A percentile compares a stretch with the other conserved stretches of the same genome.
Evolutionary conservation across 176 grass and related monocot genomes (phyloP).

Genomic region (Panicum miliaceum): DNA sequence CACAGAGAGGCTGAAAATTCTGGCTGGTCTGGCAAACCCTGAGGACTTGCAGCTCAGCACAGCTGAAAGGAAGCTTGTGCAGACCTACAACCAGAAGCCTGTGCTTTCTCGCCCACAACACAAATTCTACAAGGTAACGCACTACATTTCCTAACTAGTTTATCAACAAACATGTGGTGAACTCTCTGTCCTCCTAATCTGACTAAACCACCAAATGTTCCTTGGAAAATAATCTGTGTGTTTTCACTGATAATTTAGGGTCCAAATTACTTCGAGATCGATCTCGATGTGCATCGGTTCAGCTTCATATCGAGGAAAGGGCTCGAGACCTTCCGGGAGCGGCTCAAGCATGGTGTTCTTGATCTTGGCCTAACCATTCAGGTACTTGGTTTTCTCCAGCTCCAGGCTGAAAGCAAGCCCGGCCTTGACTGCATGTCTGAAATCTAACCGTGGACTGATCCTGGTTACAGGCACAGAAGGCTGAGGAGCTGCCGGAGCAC

Average conservation of each 20-base stretch:
- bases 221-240: slow-evolving; percentile 3
- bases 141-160: not conserved
- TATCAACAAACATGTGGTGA: slow-evolving; percentile 17
- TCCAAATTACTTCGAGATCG: slow-evolving; percentile 97
- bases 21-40: slow-evolving; percentile 80
- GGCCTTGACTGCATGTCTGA: slow-evolving; percentile 31
- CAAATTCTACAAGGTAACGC: slow-evolving; percentile 80
- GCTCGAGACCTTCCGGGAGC: slow-evolving; percentile 73
- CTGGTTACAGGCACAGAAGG: slow-evolving; percentile 80
- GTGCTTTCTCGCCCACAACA: slow-evolving; percentile 87
- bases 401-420: not conserved
- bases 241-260: slow-evolving; percentile 58
- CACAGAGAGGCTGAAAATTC: slow-evolving; percentile 90
- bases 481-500: slow-evolving; percentile 89
- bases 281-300: slow-evolving; percentile 90
- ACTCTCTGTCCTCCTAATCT: slow-evolving; percentile 12
- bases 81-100: slow-evolving; percentile 89
- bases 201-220: slow-evolving; percentile 21
- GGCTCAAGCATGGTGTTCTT: slow-evolving; percentile 75
- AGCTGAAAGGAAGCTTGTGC: slow-evolving; percentile 80
- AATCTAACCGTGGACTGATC: slow-evolving; percentile 17
- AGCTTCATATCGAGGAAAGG: slow-evolving; percentile 89
- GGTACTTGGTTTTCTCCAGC: slow-evolving; percentile 49
- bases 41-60: slow-evolving; percentile 79
- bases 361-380: slow-evolving; percentile 88